Conservation (phyloP, 1,284 basidiomycete genomes). For the Butyriboletus pseudospeciosus region DNA sequence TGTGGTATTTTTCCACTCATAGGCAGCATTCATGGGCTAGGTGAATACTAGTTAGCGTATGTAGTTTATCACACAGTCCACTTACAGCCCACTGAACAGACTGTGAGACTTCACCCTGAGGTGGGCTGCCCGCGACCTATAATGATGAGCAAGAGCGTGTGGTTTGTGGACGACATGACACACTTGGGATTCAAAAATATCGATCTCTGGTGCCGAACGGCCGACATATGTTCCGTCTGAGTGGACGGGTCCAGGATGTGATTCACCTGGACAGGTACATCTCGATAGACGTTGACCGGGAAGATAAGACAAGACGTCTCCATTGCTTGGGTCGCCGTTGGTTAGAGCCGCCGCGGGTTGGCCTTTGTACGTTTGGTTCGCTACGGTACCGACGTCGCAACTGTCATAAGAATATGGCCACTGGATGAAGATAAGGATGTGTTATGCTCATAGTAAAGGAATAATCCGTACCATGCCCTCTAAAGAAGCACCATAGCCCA, state of each 20-base stretch:
- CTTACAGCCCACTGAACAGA: constrained; percentile 44
- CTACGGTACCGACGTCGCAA: constrained; percentile 58
- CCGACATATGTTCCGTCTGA: constrained; percentile 53
- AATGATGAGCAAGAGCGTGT: constrained; percentile 1
- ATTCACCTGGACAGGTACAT: constrained; percentile 61
- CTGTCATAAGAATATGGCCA: constrained; percentile 50
- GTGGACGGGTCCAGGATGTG: constrained; percentile 61
- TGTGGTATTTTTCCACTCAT: constrained; percentile 39
- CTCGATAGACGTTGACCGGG: constrained; percentile 58
- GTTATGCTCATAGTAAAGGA: background rate
- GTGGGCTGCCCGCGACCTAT: constrained; percentile 35
- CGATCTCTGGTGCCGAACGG: constrained; percentile 65
- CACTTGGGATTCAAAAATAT: constrained; percentile 60
- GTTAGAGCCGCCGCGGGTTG: constrained; percentile 37
- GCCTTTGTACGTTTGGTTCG: constrained; percentile 46
- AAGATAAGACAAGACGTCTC: constrained; percentile 49
- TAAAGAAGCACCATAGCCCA: constrained; percentile 59
- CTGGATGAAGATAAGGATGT: constrained; percentile 18
- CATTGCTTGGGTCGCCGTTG: constrained; percentile 36
- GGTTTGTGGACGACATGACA: background rate
- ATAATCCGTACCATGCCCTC: constrained; percentile 48
- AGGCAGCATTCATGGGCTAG: constrained; percentile 32
- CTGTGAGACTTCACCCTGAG: constrained; percentile 44
- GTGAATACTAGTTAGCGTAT: background rate
- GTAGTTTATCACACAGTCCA: constrained; percentile 24